phyloP scores from a whole-genome alignment of 306 rosid species.

The Leucaena leucocephala region DNA sequence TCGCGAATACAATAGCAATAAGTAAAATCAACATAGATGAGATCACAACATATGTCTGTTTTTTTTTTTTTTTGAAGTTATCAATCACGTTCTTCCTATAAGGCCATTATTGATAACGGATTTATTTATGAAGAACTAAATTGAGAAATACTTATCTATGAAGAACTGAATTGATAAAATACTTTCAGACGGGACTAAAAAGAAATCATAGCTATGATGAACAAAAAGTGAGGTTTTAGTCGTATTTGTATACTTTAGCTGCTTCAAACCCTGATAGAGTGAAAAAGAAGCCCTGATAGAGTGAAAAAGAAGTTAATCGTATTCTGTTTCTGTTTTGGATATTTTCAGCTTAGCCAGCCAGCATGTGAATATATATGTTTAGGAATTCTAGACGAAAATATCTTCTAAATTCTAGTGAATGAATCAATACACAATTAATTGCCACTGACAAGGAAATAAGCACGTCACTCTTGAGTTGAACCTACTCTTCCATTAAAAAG shows the following conservation, averaged over 20 bases:
- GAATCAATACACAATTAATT: neutral
- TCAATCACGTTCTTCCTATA: neutral
- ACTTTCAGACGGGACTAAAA: neutral
- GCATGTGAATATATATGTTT: neutral
- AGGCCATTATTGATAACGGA: neutral
- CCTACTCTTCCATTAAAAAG: neutral
- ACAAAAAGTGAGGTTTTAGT: neutral
- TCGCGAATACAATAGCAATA: neutral
- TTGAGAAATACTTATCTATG: neutral
- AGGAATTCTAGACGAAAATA: neutral
- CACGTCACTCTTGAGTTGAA: neutral
- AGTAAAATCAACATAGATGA: neutral
- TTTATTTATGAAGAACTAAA: neutral
- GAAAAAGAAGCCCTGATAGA: neutral
- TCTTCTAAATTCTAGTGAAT: neutral
- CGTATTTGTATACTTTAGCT: neutral
- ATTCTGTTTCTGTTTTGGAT: slow-evolving; percentile 2
- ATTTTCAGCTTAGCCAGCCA: neutral
- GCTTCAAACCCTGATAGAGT: slow-evolving; percentile 5
- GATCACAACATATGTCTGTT: neutral
- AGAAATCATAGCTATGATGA: neutral
- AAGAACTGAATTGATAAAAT: neutral
- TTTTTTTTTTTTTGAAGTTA: neutral
- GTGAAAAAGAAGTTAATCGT: neutral
- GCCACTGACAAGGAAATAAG: neutral